Percentiles rank a stretch among this genome's conserved stretches.
Evolutionary conservation across 2,329 filamentous ascomycete species (phyloP).

Genomic region (Raffaelea albimanens): DNA sequence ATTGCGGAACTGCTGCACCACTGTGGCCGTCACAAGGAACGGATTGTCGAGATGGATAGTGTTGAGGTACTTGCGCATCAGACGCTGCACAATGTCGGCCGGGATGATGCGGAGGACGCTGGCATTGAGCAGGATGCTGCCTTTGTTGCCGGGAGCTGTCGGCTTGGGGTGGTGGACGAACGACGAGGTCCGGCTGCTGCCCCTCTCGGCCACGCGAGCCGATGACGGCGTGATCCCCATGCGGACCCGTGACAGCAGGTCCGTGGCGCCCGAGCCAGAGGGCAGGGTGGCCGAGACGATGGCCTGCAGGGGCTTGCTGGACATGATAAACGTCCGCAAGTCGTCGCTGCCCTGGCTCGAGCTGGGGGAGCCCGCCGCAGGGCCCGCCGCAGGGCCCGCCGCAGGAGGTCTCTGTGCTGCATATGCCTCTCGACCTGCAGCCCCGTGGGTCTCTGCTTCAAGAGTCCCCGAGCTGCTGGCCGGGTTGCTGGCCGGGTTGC

Average conservation of each 20-base stretch:
- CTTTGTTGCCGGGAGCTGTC: neutral
- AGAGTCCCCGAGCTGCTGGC: neutral
- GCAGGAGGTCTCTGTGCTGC: neutral
- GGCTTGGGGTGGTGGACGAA: neutral
- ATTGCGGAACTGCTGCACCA: constrained; percentile 19
- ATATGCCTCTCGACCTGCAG: neutral
- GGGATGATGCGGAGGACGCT: constrained; percentile 10
- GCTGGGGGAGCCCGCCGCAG: neutral
- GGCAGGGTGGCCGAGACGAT: constrained; percentile 20
- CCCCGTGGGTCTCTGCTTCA: neutral
- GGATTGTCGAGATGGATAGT: constrained; percentile 20
- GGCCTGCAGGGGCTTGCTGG: constrained; percentile 18
- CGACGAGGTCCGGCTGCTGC: neutral
- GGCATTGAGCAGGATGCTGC: constrained; percentile 1
- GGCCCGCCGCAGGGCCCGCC: neutral
- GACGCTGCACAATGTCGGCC: constrained; percentile 12
- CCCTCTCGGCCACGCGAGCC: constrained; percentile 6
- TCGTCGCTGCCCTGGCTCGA: neutral
- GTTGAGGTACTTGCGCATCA: constrained; percentile 22
- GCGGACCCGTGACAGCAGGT: constrained; percentile 19
- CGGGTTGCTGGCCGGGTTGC: neutral
- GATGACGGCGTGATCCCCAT: constrained; percentile 23
- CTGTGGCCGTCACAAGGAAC: constrained; percentile 17
- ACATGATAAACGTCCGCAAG: constrained; percentile 17
- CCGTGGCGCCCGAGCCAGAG: constrained; percentile 18